These are phyloP conservation scores for Lactifluus hygrophoroides DNA, from an alignment of 768 basidiomycete species.

Conservation along the genomic window DNA sequence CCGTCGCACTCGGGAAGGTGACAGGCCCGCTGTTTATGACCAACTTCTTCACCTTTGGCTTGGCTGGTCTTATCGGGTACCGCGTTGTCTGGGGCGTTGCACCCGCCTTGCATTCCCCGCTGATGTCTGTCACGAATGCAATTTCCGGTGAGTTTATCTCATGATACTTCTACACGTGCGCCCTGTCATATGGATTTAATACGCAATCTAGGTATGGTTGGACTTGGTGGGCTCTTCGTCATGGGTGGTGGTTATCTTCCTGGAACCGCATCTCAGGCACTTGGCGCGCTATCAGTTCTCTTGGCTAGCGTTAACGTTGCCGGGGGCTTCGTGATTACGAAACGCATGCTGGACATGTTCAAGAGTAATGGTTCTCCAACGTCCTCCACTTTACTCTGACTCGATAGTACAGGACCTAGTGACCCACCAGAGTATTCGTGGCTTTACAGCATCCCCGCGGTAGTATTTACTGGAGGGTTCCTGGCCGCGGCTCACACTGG, in stretches of 20 bases:
- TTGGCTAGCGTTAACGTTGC: constrained; percentile 83
- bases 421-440: constrained; percentile 87
- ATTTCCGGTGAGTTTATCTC: constrained; percentile 53
- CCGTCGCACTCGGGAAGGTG: constrained; percentile 65
- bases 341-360: constrained; percentile 92
- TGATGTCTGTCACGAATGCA: constrained; percentile 89
- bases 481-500: constrained; percentile 76
- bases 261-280: constrained; percentile 66
- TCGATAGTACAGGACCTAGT: constrained; percentile 45
- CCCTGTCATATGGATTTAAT: background rate
- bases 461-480: constrained; percentile 78
- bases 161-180: background rate
- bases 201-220: constrained; percentile 63
- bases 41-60: constrained; percentile 81
- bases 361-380: constrained; percentile 44
- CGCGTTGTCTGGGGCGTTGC: constrained; percentile 87
- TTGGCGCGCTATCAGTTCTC: constrained; percentile 79
- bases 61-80: constrained; percentile 81
- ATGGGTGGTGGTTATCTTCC: constrained; percentile 87
- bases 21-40: constrained; percentile 82
- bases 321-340: constrained; percentile 84
- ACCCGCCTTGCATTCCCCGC: constrained; percentile 79
- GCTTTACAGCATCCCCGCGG: constrained; percentile 72
- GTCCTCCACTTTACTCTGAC: background rate
- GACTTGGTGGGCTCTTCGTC: constrained; percentile 78